Base-by-base conservation (phyloP, 2,329 filamentous ascomycete species). In the Graphilbum ipis-grandicollis region DNA sequence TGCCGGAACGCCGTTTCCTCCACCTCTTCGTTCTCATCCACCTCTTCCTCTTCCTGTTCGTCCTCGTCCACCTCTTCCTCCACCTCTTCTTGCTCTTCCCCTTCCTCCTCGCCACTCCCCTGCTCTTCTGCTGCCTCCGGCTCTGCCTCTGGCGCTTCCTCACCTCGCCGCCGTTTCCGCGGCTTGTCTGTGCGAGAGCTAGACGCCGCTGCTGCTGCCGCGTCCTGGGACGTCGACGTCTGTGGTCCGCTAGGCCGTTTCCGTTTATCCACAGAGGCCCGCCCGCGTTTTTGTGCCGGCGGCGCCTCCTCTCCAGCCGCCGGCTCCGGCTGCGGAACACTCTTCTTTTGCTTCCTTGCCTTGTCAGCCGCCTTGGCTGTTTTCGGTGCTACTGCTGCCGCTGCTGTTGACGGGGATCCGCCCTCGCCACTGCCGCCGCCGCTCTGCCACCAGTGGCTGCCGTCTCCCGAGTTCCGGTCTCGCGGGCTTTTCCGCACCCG, bases 1-100 rank as follows among this genome's bases (percentile, higher is more conserved):
- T 70, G 65, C 32, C 62, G 60, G 50, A 67, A 72, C 42, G 39
- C 33, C 13, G 18, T 12, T 7, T 31, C 29, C n/a, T 5, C n/a
- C 15, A 18, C 26, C 23, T 12, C 6, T 13, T 34, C 35, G 13
- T 28, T 31, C 6, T 19, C 21, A 15, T 10, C 15, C 13, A 10
- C 10, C 8, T 10, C 18, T 4, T 28, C 23, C 19, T 25, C 7
- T 13, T 36, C 33, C 14, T 26, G 25, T 3, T 19, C 19, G 4
- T 26, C 36, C 21, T 17, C 28, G 15, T 19, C 21, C 9, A 19
- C 30, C 3, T 35, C 32, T 14, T 26, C 23, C 15, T 15, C 14
- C 19, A 34, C 34, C 8, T 36, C 21, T 18, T 15, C 14, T 19
- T 37, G 29, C 13, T 36, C 26, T 15, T 33, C 30, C 18, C 13